These are phyloP conservation scores for Stentor coeruleus DNA, from an alignment of 73 alveolate genomes.

Conservation along the genomic window DNA sequence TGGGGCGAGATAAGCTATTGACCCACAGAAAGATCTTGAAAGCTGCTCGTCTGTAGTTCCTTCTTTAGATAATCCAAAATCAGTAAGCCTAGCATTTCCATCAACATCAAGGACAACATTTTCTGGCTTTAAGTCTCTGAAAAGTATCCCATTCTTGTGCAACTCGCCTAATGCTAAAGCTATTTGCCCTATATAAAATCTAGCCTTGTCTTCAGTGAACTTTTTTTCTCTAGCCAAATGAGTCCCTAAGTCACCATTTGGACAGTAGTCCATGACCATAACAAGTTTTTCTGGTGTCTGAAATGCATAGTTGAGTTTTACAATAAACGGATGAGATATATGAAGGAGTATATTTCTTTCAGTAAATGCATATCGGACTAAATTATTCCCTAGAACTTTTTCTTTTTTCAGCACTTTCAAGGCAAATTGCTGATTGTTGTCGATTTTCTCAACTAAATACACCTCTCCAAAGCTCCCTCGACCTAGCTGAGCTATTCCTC, in stretches of 20 bases:
- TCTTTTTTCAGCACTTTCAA: conserved; percentile 60
- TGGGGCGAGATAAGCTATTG: conserved; percentile 82
- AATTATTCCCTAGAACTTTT: neutral
- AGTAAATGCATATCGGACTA: conserved; percentile 23
- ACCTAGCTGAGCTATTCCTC: too few relatives aligned
- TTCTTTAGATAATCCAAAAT: conserved; percentile 64
- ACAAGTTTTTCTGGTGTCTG: conserved; percentile 39
- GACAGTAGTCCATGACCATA: conserved; percentile 51
- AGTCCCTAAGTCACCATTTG: conserved; percentile 46
- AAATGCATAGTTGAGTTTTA: conserved; percentile 47
- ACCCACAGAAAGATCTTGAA: conserved; percentile 70
- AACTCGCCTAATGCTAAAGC: conserved; percentile 60
- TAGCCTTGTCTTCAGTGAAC: conserved; percentile 75
- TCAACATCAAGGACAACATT: conserved; percentile 50
- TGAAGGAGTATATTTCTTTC: conserved; percentile 35
- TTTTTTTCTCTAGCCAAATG: conserved; percentile 31
- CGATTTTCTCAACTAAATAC: conserved; percentile 71
- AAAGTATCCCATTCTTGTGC: conserved; percentile 59
- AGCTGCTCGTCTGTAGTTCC: conserved; percentile 42
- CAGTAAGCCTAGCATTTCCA: conserved; percentile 66
- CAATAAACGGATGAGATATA: conserved; percentile 44
- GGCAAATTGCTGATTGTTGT: conserved; percentile 73
- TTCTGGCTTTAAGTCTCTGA: conserved; percentile 75
- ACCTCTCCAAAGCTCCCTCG: conserved; percentile 93
- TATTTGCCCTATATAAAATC: conserved; percentile 69